Conservation (phyloP, 257 asterid genomes). For the Ilex asprella region DNA sequence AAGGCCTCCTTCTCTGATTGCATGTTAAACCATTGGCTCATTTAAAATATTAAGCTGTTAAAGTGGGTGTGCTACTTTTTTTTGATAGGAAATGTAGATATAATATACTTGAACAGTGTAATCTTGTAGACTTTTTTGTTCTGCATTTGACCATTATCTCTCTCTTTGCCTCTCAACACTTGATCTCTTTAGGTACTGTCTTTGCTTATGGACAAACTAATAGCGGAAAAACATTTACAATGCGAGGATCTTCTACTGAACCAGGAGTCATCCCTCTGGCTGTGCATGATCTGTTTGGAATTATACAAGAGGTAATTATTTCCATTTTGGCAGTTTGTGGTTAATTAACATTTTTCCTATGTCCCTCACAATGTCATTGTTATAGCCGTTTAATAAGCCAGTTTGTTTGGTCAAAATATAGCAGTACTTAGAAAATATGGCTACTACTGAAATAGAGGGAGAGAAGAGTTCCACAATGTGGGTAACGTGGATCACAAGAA, state of each 20-base stretch:
- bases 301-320: conserved; percentile 59
- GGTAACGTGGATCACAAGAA: background rate
- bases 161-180: conserved; percentile 4
- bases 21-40: too few species aligned
- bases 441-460: background rate
- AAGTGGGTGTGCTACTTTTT: too few species aligned
- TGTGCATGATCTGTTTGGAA: conserved; percentile 64
- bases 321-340: background rate
- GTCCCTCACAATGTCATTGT: background rate
- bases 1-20: too few species aligned
- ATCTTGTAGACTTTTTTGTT: too few species aligned
- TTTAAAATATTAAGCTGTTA: too few species aligned
- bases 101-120: too few species aligned
- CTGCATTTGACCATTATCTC: background rate
- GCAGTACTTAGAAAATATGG: too few species aligned
- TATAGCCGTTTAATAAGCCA: background rate
- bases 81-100: too few species aligned
- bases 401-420: background rate
- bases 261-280: conserved; percentile 94
- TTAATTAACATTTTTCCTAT: background rate
- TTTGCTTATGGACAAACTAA: conserved; percentile 99
- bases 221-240: conserved; percentile 92
- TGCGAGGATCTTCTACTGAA: conserved; percentile 86
- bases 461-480: background rate
- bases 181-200: conserved; percentile 59